Evolutionary conservation across 2,329 filamentous ascomycete species (phyloP), one percentile per base, ranked within the genome.

Genomic region (Penicillium sp.): DNA sequence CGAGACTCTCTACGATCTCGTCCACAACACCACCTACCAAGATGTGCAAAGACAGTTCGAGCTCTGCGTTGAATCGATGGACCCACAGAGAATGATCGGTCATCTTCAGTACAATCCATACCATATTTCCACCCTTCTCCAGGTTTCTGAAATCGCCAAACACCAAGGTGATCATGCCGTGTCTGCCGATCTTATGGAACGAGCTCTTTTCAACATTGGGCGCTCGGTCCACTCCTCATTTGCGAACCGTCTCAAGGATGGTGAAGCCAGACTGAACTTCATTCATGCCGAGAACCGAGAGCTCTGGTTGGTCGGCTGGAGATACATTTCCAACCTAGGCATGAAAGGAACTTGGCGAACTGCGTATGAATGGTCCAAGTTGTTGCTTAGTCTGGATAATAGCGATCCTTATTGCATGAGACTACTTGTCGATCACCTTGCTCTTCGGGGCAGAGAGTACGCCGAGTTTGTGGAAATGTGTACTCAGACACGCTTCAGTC

Each of bases 301-400:
- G 71, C 86, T 99, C 60, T 96, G 90, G 87, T 84, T 97, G 34
- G 90, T 91, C 1, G 90, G 87, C 8, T 96, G 92, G 79, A 86
- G 92, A 62, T 97, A 97, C 66, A 88, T 97, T 65, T 85, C 84
- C 63, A 94, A 91, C 61, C 79, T 99, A 21, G 83, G 91, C 14
- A 87, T 91, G 75, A 93, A 95, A 64, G 92, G 92, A n/a, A 97
- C 93, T 1, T 96, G 91, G 80, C 84, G 92, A 44, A 97, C 94
- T 1, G 91, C 92, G 0, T 86, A 96, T 45, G 94, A 97, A 73
- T 99, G 94, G 92, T 84, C 90, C 6, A 96, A 94, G 75, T 76
- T 97, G 5, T 79, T 97, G 9, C 81, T 95, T 29, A 84, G 87
- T 54, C 75, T 97, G 55, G 85, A 92, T 62, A 86, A 86, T 3